Base-by-base conservation (phyloP, 441 rosid genomes). In the Biscutella laevigata region DNA sequence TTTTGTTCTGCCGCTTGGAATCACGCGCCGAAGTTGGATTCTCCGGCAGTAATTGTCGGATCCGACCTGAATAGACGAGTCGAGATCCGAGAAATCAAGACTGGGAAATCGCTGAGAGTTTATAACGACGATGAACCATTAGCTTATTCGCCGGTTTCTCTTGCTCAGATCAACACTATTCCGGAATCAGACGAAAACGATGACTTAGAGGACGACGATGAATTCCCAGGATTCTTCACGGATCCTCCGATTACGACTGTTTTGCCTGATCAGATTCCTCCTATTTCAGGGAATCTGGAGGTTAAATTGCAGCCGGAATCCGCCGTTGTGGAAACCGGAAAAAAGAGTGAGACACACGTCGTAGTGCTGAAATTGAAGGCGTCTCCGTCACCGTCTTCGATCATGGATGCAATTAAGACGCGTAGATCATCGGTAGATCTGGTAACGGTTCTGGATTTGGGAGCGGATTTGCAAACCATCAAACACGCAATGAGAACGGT, bases 71-170 rank as follows among this genome's bases (percentile, higher is more conserved):
- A 3, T 34, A 33, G 37, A 47, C 24, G 47, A 30, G 25, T 68
- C 6, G 53, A 58, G 60, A 50, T 60, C 50, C 53, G 70, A 27
- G 62, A 61, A 17, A 56, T 56, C 1, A 70, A 70, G 17, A 48
- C 76, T 3, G 66, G 57, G 3, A 86, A 80, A 34, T 59, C 77
- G 11, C 43, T 79, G 7, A 73, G 88, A 50, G 83, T 81, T 10
- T 84, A 90, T 58, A 72, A 86, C 65, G 94, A 90, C 57, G 97
- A 90, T 19, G 97, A 90, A 70, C 75, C 92, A 0, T 69, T 90
- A 34, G 43, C 64, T 43, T 53, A 53, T 15, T 79, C 91, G 5
- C 87, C 89, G 6, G 58, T 68, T 21, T 82, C 89, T 24, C 67
- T 72, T 0, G 77, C 88, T 15, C 78, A 77, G 57, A 82, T 86